Conservation (phyloP, 306 rosid species). For the Comarum palustre region DNA sequence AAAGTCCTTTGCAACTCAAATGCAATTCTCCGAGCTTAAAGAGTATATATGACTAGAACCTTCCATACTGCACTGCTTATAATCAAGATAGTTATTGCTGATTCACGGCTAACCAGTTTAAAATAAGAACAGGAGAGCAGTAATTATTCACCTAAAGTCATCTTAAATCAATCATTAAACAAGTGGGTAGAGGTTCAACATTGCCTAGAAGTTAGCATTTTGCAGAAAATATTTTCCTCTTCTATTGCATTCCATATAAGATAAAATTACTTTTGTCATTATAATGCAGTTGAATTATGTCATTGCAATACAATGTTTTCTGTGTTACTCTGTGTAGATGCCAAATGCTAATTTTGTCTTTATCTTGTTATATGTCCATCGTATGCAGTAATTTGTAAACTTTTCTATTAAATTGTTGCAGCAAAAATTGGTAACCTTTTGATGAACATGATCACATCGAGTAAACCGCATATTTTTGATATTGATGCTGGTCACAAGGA, state of each 20-base stretch:
- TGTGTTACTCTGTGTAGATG: slow-evolving; percentile 7
- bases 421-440: slow-evolving; percentile 35
- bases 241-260: background rate
- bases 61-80: background rate
- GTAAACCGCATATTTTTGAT: slow-evolving; percentile 39
- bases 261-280: background rate
- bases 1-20: background rate
- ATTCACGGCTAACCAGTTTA: background rate
- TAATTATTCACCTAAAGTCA: background rate
- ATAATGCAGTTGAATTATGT: background rate
- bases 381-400: background rate
- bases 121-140: background rate
- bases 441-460: slow-evolving; percentile 24
- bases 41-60: background rate
- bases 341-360: slow-evolving; percentile 1
- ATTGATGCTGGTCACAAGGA: slow-evolving; percentile 71
- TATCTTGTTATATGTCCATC: background rate
- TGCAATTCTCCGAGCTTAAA: background rate
- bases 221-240: background rate
- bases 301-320: background rate
- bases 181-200: background rate
- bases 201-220: background rate
- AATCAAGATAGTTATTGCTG: background rate
- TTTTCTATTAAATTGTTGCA: slow-evolving; percentile 25
- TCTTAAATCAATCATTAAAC: background rate